Evolutionary conservation across 306 rosid genomes (phyloP).

Genomic region (Prunus padus): DNA sequence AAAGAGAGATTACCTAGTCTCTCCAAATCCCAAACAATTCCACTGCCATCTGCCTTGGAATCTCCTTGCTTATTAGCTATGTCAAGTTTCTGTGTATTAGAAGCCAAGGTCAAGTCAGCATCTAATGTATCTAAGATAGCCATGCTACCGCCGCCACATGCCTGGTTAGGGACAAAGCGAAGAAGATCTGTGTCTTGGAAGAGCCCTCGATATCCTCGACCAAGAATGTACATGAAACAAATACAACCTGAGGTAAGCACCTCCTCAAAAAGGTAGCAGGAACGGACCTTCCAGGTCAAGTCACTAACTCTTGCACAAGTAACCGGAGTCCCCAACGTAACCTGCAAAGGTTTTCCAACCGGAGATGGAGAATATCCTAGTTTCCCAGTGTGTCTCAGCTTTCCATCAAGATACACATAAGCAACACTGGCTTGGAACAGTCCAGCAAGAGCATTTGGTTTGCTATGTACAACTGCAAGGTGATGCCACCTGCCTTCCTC

Average conservation of each 20-base stretch:
- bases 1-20: constrained; percentile 85
- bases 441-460: constrained; percentile 99
- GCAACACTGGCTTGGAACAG: constrained; percentile 98
- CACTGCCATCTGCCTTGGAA: constrained; percentile 91
- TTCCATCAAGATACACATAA: constrained; percentile 89
- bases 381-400: constrained; percentile 93
- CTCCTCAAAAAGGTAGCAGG: constrained; percentile 98
- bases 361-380: constrained; percentile 98
- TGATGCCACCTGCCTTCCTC: constrained; percentile 99
- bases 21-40: constrained; percentile 99
- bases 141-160: constrained; percentile 99
- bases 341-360: constrained; percentile 86
- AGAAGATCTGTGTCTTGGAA: constrained; percentile 97
- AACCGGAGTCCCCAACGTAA: constrained; percentile 81
- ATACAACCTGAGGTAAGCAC: constrained; percentile 88
- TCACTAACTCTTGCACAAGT: constrained; percentile 74
- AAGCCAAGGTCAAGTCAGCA: constrained; percentile 64
- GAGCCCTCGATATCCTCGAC: constrained; percentile 97
- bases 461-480: constrained; percentile 95
- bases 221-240: constrained; percentile 95
- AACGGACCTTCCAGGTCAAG: constrained; percentile 87
- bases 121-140: constrained; percentile 96
- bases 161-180: constrained; percentile 93
- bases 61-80: constrained; percentile 63
- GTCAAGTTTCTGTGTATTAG: constrained; percentile 76